Conservation (phyloP, 176 grass and related monocot genomes). For the Tillandsia leiboldiana region DNA sequence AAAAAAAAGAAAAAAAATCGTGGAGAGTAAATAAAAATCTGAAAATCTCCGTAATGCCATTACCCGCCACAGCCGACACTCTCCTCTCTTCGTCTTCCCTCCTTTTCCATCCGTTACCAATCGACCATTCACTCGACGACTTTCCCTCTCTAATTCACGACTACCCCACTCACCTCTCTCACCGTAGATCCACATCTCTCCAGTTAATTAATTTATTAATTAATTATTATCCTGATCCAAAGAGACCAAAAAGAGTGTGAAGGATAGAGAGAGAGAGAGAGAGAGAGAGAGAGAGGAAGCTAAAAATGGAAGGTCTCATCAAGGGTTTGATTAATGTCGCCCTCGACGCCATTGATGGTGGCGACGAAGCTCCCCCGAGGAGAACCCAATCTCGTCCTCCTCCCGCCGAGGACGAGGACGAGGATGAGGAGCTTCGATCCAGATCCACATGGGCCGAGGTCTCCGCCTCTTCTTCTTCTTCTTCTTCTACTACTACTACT, state of each 20-base stretch:
- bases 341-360: constrained; percentile 34
- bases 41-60: background rate
- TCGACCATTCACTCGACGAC: background rate
- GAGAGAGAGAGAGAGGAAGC: constrained; percentile 3
- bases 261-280: background rate
- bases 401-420: constrained; percentile 17
- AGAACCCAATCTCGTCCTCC: constrained; percentile 12
- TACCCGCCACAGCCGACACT: background rate
- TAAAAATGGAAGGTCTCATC: constrained; percentile 62
- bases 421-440: constrained; percentile 39
- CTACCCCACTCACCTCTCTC: background rate
- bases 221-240: constrained; percentile 28
- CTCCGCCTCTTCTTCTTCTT: constrained; percentile 11
- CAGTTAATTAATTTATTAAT: background rate
- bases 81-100: background rate
- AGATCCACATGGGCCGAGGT: constrained; percentile 89
- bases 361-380: constrained; percentile 27
- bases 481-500: background rate
- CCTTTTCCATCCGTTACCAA: background rate
- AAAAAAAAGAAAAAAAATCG: too few species aligned
- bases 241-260: constrained; percentile 3
- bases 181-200: background rate
- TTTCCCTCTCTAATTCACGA: background rate
- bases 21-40: too few species aligned
- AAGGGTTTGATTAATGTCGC: constrained; percentile 71